Evolutionary conservation across 306 rosid species (phyloP), one percentile per base, ranked within the genome.

Genomic region (Notholithocarpus densiflorus): DNA sequence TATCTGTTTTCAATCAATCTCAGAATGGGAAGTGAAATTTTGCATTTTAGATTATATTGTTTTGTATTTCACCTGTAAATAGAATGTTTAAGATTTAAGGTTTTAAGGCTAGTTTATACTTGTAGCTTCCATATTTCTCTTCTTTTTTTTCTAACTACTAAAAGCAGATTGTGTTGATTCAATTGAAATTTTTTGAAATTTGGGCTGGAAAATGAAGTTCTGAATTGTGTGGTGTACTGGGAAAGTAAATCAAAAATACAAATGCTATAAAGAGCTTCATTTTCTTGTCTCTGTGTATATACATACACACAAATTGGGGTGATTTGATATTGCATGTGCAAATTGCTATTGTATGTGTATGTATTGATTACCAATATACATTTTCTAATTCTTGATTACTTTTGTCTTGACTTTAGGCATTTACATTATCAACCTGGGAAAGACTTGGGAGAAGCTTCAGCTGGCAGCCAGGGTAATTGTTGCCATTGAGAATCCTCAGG

Each of bases 401-500:
- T 9, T 12, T n/a, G 12, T 56, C 62, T 6, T 65, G 55, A 48
- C 85, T 48, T 45, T 32, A 94, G 98, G 96, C 4, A 92, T 94
- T 68, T 90, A 94, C 76, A 89, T 94, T 4, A 92, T 94, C 32
- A 94, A 94, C 76, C 84, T 94, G 37, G 98, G 98, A 0, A 92
- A 88, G 65, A 90, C 98, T 1, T 89, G 96, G 97, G 96, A 92
- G 43, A 92, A 89, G 78, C 92, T 94, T 5, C 97, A 86, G 20
- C 77, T 92, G 8, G 98, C 98, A 9, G 97, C 98, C 2, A 80
- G 98, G 87, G 92, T 92, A 37, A 90, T 94, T 55, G 98, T 90
- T 43, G 90, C 88, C 0, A 92, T 92, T 56, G 98, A 94, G 77
- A 92, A 94, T 59, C 93, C 98, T 9, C 88, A 94, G 77, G 97